phyloP scores from a whole-genome alignment of 1,284 basidiomycete genomes.

The Veloporphyrellus conicus region DNA sequence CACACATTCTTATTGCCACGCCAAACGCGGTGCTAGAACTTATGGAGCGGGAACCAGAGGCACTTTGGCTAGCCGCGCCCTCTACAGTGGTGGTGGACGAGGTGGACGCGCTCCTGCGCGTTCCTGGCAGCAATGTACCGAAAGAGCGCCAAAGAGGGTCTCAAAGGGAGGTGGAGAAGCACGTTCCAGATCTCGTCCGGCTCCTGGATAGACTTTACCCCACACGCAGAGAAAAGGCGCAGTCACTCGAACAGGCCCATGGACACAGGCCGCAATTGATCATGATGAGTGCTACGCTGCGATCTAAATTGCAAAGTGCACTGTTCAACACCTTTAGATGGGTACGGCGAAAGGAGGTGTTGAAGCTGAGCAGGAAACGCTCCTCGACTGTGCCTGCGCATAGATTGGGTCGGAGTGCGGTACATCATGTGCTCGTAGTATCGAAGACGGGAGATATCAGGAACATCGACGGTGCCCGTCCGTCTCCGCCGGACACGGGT shows the following conservation, averaged over 20 bases:
- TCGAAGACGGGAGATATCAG: conserved; percentile 45
- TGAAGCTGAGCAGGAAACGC: conserved; percentile 42
- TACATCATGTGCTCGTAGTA: conserved; percentile 62
- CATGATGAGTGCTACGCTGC: conserved; percentile 66
- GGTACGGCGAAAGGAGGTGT: conserved; percentile 44
- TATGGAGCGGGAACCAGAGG: conserved; percentile 40
- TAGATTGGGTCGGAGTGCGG: conserved; percentile 32
- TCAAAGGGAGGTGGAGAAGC: conserved; percentile 42
- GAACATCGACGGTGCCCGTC: conserved; percentile 43
- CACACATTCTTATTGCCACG: conserved; percentile 68
- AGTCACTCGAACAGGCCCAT: conserved; percentile 2
- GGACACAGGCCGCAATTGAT: conserved; percentile 52
- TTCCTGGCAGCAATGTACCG: conserved; percentile 39
- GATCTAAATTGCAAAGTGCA: conserved; percentile 48
- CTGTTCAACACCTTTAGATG: conserved; percentile 53
- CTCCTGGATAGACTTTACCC: conserved; percentile 56
- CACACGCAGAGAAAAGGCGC: conserved; percentile 1
- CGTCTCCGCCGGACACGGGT: conserved; percentile 2
- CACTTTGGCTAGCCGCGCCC: conserved; percentile 44
- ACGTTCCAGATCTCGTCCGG: conserved; percentile 55
- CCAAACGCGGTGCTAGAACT: conserved; percentile 64
- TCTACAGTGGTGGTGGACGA: conserved; percentile 68
- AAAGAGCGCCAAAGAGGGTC: conserved; percentile 22
- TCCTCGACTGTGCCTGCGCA: conserved; percentile 25
- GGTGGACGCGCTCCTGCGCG: conserved; percentile 63